These are phyloP conservation scores for Talaromyces nanjingensis DNA, from an alignment of 495 filamentous ascomycete species.

Conservation along the genomic window DNA sequence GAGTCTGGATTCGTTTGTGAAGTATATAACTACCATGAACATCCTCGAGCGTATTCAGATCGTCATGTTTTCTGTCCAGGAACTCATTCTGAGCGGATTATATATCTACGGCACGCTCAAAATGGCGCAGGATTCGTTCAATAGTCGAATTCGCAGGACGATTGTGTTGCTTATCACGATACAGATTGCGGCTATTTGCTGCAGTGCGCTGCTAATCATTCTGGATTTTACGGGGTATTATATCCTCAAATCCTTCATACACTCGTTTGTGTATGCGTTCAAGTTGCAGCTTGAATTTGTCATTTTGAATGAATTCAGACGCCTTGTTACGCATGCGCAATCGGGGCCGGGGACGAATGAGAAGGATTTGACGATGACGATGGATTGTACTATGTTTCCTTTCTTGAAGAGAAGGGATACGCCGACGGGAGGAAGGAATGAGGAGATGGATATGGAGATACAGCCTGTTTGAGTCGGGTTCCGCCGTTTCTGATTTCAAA, in stretches of 20 bases:
- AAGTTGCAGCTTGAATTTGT: slow-evolving; percentile 33
- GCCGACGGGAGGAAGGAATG: not conserved
- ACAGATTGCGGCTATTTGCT: slow-evolving; percentile 18
- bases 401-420: not conserved
- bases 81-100: slow-evolving; percentile 5
- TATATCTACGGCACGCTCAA: slow-evolving; percentile 10
- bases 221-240: slow-evolving; percentile 20
- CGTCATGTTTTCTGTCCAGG: slow-evolving; percentile 7
- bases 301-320: slow-evolving; percentile 29
- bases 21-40: slow-evolving; percentile 2
- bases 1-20: not conserved
- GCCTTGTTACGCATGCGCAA: slow-evolving; percentile 11
- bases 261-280: slow-evolving; percentile 26
- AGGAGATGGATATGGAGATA: not conserved
- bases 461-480: not conserved
- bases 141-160: slow-evolving; percentile 5
- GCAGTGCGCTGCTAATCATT: slow-evolving; percentile 16
- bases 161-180: slow-evolving; percentile 19
- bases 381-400: not conserved
- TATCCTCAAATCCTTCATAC: slow-evolving; percentile 21
- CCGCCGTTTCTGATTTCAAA: no score
- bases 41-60: slow-evolving; percentile 9
- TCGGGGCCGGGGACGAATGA: not conserved
- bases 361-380: not conserved
- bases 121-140: slow-evolving; percentile 10